Conservation (phyloP, 164 flowering plant genomes). For the Vitis amurensis region DNA sequence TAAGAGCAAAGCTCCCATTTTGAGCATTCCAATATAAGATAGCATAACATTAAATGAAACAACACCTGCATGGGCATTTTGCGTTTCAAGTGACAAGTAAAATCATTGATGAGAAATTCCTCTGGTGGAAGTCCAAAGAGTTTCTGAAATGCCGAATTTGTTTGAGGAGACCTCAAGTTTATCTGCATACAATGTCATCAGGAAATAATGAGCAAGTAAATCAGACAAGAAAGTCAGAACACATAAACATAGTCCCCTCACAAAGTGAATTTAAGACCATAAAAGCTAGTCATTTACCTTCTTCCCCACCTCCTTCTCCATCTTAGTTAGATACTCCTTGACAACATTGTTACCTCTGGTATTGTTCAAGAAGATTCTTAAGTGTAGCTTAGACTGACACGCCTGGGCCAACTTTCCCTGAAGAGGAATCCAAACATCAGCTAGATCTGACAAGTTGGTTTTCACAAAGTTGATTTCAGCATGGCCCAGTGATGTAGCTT, state of each 20-base stretch:
- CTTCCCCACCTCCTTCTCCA: slow-evolving; percentile 97
- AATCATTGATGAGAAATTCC: slow-evolving; percentile 97
- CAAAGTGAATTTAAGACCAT: slow-evolving; percentile 6
- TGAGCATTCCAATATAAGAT: background rate
- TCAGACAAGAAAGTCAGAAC: background rate
- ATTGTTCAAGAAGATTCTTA: slow-evolving; percentile 81
- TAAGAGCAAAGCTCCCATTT: background rate
- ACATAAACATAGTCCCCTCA: background rate
- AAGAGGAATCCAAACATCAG: slow-evolving; percentile 91
- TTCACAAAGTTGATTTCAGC: slow-evolving; percentile 84
- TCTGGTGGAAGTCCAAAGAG: slow-evolving; percentile 90
- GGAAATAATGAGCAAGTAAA: slow-evolving; percentile 3
- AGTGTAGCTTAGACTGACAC: slow-evolving; percentile 82
- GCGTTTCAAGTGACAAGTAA: slow-evolving; percentile 90
- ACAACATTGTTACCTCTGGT: slow-evolving; percentile 67
- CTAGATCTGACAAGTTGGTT: slow-evolving; percentile 68
- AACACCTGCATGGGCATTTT: slow-evolving; percentile 92
- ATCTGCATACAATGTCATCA: slow-evolving; percentile 44
- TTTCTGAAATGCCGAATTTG: slow-evolving; percentile 92
- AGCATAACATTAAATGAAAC: slow-evolving; percentile 5
- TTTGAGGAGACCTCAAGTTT: slow-evolving; percentile 83
- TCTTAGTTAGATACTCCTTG: slow-evolving; percentile 69
- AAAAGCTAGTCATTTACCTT: slow-evolving; percentile 51
- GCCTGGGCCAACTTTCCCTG: slow-evolving; percentile 88
- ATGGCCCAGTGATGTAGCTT: slow-evolving; percentile 85